Conservation (phyloP, 148 eudicot species). For the Tetragonia tetragonoides region DNA sequence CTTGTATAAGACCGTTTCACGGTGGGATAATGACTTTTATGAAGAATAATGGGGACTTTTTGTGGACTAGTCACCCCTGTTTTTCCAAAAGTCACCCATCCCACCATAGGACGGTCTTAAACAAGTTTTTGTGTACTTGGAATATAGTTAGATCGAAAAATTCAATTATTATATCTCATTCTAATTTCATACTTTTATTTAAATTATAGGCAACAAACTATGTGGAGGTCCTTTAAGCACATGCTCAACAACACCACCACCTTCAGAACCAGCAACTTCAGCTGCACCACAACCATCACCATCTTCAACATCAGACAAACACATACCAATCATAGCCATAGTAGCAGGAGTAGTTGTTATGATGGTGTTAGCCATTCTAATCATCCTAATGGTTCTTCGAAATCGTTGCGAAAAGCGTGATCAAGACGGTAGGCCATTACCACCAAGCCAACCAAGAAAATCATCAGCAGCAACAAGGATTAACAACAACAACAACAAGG, state of each 20-base stretch:
- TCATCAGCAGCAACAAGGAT: not conserved
- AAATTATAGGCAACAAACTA: conserved; percentile 50
- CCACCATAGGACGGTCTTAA: too few species aligned
- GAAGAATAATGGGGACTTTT: too few species aligned
- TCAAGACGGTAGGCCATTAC: not conserved
- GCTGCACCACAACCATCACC: conserved; percentile 8
- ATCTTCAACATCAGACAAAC: conserved; percentile 26
- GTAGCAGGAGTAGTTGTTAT: conserved; percentile 12
- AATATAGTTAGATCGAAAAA: too few species aligned
- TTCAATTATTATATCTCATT: not conserved
- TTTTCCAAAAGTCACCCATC: too few species aligned
- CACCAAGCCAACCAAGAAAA: not conserved
- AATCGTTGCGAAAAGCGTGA: not conserved
- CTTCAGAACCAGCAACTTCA: conserved; percentile 8
- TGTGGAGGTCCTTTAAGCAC: conserved; percentile 53
- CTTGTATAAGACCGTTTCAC: too few species aligned
- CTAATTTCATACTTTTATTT: not conserved
- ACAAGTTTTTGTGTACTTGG: too few species aligned
- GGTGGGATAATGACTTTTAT: too few species aligned
- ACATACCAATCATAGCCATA: conserved; percentile 15
- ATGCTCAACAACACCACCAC: conserved; percentile 28
- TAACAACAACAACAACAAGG: too few species aligned
- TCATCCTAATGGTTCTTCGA: conserved; percentile 12
- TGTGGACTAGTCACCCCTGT: too few species aligned
- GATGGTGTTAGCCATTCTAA: conserved; percentile 15